These are phyloP conservation scores for Ceratobasidium sp. DNA, from an alignment of 1,284 basidiomycete species.

Conservation along the genomic window DNA sequence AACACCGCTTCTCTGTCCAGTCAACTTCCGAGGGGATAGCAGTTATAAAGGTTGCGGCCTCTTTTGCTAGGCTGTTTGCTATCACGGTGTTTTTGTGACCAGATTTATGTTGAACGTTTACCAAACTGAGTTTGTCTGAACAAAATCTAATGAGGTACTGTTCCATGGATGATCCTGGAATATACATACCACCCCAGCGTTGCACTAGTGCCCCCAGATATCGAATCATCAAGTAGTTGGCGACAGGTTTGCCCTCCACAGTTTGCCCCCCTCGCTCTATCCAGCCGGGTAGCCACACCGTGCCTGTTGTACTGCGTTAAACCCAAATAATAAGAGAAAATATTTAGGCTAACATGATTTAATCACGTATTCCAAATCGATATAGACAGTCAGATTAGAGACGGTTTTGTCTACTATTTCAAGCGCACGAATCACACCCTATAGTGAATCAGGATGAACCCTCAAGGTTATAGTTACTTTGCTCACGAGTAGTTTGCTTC, in stretches of 20 bases:
- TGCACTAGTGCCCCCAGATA: constrained; percentile 27
- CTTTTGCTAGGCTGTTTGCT: background rate
- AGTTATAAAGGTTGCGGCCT: background rate
- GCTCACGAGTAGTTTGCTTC: constrained; percentile 82
- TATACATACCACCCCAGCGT: constrained; percentile 12
- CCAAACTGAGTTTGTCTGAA: constrained; percentile 11
- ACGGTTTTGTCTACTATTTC: constrained; percentile 7
- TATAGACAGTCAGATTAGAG: background rate
- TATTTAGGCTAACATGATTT: background rate
- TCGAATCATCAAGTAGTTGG: constrained; percentile 38
- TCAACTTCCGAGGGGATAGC: background rate
- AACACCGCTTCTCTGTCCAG: constrained; percentile 3
- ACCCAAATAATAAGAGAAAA: background rate
- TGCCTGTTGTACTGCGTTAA: background rate
- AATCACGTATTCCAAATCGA: constrained; percentile 25
- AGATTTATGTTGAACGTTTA: background rate
- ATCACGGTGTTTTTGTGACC: constrained; percentile 2
- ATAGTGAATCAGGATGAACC: background rate
- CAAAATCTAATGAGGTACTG: no score
- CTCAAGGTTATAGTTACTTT: background rate
- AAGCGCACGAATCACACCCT: constrained; percentile 27
- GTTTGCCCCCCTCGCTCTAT: constrained; percentile 26
- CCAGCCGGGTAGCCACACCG: constrained; percentile 40
- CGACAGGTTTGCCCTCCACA: background rate
- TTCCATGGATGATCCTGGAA: no score